Evolutionary conservation across 2,329 filamentous ascomycete genomes (phyloP).

Genomic region (Exophiala sideris): DNA sequence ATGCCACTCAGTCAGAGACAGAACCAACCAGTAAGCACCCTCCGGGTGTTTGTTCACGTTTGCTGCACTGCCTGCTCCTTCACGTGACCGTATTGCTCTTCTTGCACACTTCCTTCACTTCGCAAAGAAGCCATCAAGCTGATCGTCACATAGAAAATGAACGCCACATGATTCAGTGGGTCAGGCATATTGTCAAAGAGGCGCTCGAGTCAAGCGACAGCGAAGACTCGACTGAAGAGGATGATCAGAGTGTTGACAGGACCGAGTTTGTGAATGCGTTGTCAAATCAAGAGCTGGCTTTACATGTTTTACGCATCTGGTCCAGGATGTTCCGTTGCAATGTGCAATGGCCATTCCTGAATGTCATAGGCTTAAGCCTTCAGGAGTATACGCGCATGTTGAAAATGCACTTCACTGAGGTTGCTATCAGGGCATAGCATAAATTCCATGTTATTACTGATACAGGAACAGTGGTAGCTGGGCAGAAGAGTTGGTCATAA

Average conservation of each 20-base stretch:
- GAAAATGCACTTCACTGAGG: too few species aligned
- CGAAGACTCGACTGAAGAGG: slow-evolving; percentile 2
- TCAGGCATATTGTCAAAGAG: slow-evolving; percentile 3
- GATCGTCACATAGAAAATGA: background rate
- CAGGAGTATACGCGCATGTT: background rate
- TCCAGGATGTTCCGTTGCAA: slow-evolving; percentile 5
- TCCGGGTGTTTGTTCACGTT: too few species aligned
- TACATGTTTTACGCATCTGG: background rate
- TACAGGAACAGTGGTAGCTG: too few species aligned
- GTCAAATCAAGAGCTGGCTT: background rate
- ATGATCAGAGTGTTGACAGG: background rate
- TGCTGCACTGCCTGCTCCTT: too few species aligned
- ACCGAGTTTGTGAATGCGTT: slow-evolving; percentile 3
- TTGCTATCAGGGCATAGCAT: too few species aligned
- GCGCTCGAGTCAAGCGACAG: slow-evolving; percentile 4
- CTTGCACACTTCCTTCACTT: too few species aligned
- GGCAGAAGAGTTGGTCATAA: too few species aligned
- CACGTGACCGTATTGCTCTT: too few species aligned
- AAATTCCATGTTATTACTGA: too few species aligned
- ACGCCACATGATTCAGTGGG: slow-evolving; percentile 1
- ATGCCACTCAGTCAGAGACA: background rate
- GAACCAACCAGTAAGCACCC: too few species aligned
- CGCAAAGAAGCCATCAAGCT: background rate
- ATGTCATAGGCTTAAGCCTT: slow-evolving; percentile 2
- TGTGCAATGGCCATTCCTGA: slow-evolving; percentile 3